These are phyloP conservation scores for Corymbia citriodora DNA, from an alignment of 441 rosid species.

Conservation along the genomic window DNA sequence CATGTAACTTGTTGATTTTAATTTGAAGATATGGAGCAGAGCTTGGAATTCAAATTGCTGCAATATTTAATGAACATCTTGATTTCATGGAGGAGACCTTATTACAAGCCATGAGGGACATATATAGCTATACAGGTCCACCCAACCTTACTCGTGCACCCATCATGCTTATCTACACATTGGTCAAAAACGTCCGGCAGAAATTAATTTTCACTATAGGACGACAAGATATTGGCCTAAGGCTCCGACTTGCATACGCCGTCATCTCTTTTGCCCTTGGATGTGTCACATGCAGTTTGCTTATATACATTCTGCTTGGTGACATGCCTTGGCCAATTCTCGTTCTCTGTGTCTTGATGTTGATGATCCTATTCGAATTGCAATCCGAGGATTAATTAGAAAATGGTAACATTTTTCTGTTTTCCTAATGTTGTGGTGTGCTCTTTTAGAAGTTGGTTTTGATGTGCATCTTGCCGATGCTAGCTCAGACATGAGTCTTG, in stretches of 20 bases:
- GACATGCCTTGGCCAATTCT: too few species aligned
- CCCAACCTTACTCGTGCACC: neutral
- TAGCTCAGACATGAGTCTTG: fast-evolving
- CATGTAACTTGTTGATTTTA: neutral
- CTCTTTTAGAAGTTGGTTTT: neutral
- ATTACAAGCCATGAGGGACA: neutral
- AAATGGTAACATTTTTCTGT: too few species aligned
- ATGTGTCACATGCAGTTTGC: too few species aligned
- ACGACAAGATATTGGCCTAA: neutral
- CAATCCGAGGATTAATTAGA: too few species aligned
- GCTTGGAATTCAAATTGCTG: neutral
- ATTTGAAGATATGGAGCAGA: neutral
- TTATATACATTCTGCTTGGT: too few species aligned
- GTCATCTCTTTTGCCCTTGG: too few species aligned
- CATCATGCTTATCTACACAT: neutral
- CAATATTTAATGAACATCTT: neutral
- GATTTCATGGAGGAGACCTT: neutral
- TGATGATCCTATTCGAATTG: too few species aligned
- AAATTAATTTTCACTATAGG: neutral
- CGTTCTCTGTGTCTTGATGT: too few species aligned
- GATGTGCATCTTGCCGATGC: neutral
- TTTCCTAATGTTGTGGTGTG: neutral
- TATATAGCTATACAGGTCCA: neutral
- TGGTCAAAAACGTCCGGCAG: neutral
- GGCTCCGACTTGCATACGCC: too few species aligned